A percentile compares a stretch with the other conserved stretches of the same genome.
These are phyloP conservation scores for Naumovozyma baii DNA, from an alignment of 805 yeast genomes.

Conservation along the genomic window DNA sequence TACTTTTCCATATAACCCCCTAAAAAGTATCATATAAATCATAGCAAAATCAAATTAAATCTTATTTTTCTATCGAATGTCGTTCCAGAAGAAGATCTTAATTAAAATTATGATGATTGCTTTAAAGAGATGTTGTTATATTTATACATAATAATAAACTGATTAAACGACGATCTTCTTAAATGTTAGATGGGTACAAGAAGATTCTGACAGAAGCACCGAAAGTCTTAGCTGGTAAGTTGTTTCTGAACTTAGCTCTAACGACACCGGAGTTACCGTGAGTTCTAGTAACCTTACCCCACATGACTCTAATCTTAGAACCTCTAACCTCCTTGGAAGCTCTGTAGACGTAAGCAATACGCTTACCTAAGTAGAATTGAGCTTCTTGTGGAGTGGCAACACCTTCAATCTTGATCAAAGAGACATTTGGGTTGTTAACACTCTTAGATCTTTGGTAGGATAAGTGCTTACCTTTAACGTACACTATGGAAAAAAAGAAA, in stretches of 20 bases:
- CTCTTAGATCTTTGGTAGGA: slow-evolving; percentile 99
- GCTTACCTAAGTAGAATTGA: slow-evolving; percentile 98
- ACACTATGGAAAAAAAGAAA: slow-evolving; percentile 45
- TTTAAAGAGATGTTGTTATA: not conserved
- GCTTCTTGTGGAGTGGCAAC: slow-evolving; percentile 88
- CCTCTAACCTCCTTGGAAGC: slow-evolving; percentile 97
- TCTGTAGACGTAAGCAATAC: slow-evolving; percentile 98
- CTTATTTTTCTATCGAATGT: not conserved
- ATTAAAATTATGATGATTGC: not conserved
- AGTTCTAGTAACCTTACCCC: slow-evolving; percentile 98
- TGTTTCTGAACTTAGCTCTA: slow-evolving; percentile 97
- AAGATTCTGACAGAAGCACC: slow-evolving; percentile 99
- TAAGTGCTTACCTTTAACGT: slow-evolving; percentile 99
- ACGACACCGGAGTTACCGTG: slow-evolving; percentile 98
- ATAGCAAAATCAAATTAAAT: too few species aligned
- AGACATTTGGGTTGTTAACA: slow-evolving; percentile 95
- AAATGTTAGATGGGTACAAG: slow-evolving; percentile 99
- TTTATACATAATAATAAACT: not conserved
- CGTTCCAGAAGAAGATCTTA: not conserved
- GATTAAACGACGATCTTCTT: slow-evolving; percentile 34
- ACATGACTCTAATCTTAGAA: slow-evolving; percentile 97
- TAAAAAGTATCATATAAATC: too few species aligned
- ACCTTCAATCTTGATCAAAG: slow-evolving; percentile 95
- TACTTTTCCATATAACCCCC: too few species aligned
- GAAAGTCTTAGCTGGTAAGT: slow-evolving; percentile 98